Conservation (phyloP, 805 yeast genomes). For the Pichia kluyveri region DNA sequence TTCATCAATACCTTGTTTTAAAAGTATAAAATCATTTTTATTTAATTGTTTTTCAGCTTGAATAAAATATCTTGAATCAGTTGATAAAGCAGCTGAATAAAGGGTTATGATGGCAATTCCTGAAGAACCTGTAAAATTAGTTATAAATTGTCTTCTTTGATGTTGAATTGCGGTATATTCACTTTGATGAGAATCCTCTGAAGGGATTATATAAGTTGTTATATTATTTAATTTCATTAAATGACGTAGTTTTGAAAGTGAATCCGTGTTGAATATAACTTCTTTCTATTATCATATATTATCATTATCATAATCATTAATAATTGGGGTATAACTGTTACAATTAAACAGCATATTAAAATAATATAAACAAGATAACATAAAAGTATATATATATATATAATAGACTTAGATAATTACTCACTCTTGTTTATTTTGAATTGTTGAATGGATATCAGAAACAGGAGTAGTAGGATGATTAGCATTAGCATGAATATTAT, state of each 20-base stretch:
- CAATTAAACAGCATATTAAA: not conserved
- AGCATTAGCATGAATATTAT: not conserved
- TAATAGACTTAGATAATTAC: too few species aligned
- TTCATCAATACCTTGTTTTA: conserved; percentile 72
- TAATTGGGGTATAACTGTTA: not conserved
- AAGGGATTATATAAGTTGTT: conserved; percentile 38
- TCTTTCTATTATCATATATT: too few species aligned
- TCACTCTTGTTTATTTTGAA: too few species aligned
- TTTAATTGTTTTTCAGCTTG: conserved; percentile 86
- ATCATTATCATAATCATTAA: too few species aligned
- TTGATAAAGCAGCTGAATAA: conserved; percentile 65
- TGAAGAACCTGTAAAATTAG: conserved; percentile 90
- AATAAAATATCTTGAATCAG: conserved; percentile 91
- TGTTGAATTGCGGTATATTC: conserved; percentile 82
- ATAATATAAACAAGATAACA: not conserved
- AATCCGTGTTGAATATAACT: conserved; percentile 4
- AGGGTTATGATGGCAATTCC: conserved; percentile 81
- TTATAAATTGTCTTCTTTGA: conserved; percentile 71
- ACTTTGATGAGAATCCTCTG: conserved; percentile 90
- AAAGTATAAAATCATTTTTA: conserved; percentile 55
- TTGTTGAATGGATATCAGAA: too few species aligned
- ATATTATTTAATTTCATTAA: conserved; percentile 34
- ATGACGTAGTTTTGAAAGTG: conserved; percentile 25
- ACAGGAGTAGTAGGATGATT: too few species aligned
- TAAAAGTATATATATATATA: too few species aligned